These are phyloP conservation scores for Hibiscus tridactylites DNA, from an alignment of 345 rosid genomes.

Conservation along the genomic window DNA sequence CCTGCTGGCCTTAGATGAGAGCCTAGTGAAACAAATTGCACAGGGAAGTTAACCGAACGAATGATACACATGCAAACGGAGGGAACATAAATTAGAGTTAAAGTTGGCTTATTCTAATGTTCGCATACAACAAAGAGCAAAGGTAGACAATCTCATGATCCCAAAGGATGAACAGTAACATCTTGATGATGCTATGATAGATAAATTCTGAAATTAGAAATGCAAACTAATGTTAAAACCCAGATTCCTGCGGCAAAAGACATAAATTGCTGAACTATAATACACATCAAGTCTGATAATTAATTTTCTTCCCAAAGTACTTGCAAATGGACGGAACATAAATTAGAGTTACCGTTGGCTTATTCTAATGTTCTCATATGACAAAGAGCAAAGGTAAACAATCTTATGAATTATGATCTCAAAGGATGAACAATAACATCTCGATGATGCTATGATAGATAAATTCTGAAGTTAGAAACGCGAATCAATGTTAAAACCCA, in stretches of 20 bases:
- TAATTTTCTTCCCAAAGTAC: too few relatives aligned
- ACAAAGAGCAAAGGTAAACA: background rate
- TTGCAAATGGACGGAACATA: too few relatives aligned
- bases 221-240: background rate
- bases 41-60: background rate
- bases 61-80: background rate
- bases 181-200: background rate
- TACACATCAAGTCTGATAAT: too few relatives aligned
- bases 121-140: background rate
- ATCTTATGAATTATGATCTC: background rate
- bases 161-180: background rate
- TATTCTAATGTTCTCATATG: too few relatives aligned
- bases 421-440: background rate
- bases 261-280: background rate
- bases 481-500: background rate
- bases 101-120: background rate
- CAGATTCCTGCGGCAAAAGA: background rate
- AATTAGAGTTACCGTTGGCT: too few relatives aligned
- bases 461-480: background rate
- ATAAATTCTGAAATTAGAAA: background rate
- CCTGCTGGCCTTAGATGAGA: slow-evolving; percentile 29
- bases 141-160: background rate
- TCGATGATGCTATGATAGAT: background rate
- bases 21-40: slow-evolving; percentile 22
- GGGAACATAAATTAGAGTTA: too few relatives aligned